A percentile compares a stretch with the other conserved stretches of the same genome.
These are phyloP conservation scores for Rhizopus arrhizus DNA, from an alignment of 371 early-diverging fungal genomes.

Conservation along the genomic window DNA sequence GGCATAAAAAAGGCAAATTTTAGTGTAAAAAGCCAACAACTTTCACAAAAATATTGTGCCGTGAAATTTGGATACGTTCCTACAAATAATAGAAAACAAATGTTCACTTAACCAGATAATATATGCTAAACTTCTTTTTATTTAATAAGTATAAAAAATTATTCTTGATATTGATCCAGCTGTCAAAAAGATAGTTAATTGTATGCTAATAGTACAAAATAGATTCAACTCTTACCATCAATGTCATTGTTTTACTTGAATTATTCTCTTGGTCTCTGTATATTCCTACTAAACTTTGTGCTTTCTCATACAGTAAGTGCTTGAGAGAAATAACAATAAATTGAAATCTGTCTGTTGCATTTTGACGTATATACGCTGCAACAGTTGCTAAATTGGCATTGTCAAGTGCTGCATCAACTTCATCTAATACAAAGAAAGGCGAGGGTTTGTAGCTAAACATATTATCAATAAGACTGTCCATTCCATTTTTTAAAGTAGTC, in stretches of 20 bases:
- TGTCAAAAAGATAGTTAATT: slow-evolving; percentile 6
- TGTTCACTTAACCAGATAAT: background rate
- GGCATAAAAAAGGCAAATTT: too few relatives aligned
- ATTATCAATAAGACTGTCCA: background rate
- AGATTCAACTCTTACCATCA: slow-evolving; percentile 53
- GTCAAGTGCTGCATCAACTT: slow-evolving; percentile 99
- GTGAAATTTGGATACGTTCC: too few relatives aligned
- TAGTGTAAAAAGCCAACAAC: too few relatives aligned
- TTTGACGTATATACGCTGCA: slow-evolving; percentile 82
- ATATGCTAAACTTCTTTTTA: background rate
- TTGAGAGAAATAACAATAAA: slow-evolving; percentile 99
- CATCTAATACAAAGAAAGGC: slow-evolving; percentile 99
- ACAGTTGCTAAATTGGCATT: slow-evolving; percentile 95
- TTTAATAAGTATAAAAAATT: background rate
- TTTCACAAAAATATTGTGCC: too few relatives aligned
- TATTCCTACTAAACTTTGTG: slow-evolving; percentile 96
- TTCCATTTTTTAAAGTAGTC: background rate
- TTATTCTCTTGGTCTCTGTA: slow-evolving; percentile 90
- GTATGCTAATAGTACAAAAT: background rate
- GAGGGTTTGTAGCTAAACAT: slow-evolving; percentile 82
- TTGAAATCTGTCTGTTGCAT: slow-evolving; percentile 75
- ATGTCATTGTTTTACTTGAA: slow-evolving; percentile 83
- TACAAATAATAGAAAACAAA: too few relatives aligned
- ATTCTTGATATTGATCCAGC: slow-evolving; percentile 28
- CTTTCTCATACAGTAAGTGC: slow-evolving; percentile 91